Conservation (phyloP, 2,329 filamentous ascomycete species). For the Aspergillus clavatus region DNA sequence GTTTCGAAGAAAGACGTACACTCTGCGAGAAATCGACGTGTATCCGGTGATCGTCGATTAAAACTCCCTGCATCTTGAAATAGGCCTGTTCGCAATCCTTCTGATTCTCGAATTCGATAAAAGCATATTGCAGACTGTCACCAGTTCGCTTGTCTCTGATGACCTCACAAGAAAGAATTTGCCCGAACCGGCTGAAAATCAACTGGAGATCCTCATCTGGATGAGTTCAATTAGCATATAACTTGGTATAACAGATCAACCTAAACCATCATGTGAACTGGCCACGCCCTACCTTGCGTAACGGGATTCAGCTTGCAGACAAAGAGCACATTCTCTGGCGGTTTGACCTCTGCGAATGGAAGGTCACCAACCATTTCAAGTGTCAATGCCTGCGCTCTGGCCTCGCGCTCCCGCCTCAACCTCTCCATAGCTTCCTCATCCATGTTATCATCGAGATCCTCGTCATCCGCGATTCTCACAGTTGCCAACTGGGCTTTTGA, state of each 20-base stretch:
- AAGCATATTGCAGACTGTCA: slow-evolving; percentile 94
- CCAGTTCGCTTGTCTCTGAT: slow-evolving; percentile 91
- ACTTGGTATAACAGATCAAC: too few relatives aligned
- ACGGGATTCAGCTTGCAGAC: slow-evolving; percentile 98
- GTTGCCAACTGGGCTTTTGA: slow-evolving; percentile 83
- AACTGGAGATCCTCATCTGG: slow-evolving; percentile 84
- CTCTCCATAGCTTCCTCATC: slow-evolving; percentile 78
- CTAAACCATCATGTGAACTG: background rate
- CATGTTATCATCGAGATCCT: slow-evolving; percentile 69
- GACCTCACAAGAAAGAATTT: slow-evolving; percentile 90
- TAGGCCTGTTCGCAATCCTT: slow-evolving; percentile 91
- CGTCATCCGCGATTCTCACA: slow-evolving; percentile 86
- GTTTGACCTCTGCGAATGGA: slow-evolving; percentile 94
- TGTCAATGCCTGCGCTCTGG: slow-evolving; percentile 86
- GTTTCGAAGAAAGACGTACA: slow-evolving; percentile 48
- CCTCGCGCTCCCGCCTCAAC: slow-evolving; percentile 78
- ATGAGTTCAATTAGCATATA: slow-evolving; percentile 10
- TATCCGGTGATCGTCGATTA: slow-evolving; percentile 95
- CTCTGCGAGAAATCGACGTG: slow-evolving; percentile 99
- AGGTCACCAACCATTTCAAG: slow-evolving; percentile 97
- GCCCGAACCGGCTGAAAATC: slow-evolving; percentile 95
- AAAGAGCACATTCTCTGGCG: slow-evolving; percentile 94
- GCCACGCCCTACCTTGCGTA: slow-evolving; percentile 56
- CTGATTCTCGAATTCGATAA: slow-evolving; percentile 94
- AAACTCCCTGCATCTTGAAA: slow-evolving; percentile 96